Conservation (phyloP, 176 grass and related monocot genomes). For the Ensete glaucum region DNA sequence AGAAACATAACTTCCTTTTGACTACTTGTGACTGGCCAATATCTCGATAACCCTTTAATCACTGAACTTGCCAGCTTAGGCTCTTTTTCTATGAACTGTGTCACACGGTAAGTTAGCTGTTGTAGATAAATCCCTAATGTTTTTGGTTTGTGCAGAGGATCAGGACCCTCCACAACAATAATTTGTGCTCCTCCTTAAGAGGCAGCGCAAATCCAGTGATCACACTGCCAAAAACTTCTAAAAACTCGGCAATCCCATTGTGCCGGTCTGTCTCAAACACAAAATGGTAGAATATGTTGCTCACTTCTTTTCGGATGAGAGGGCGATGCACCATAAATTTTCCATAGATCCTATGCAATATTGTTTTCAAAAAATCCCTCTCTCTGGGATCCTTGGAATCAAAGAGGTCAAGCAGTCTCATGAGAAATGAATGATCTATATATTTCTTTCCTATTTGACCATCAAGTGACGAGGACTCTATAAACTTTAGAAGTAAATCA, state of each 20-base stretch:
- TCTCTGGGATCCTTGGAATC: slow-evolving; percentile 90
- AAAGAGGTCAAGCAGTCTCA: slow-evolving; percentile 71
- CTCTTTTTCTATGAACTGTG: slow-evolving; percentile 32
- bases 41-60: slow-evolving; percentile 44
- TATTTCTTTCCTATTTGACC: slow-evolving; percentile 75
- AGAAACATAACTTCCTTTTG: too few relatives aligned
- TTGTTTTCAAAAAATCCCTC: slow-evolving; percentile 71
- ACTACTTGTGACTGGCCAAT: too few relatives aligned
- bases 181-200: slow-evolving; percentile 88
- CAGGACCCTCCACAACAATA: slow-evolving; percentile 65
- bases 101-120: slow-evolving; percentile 80
- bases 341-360: slow-evolving; percentile 46
- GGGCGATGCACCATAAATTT: slow-evolving; percentile 54
- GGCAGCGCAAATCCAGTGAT: slow-evolving; percentile 7
- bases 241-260: too few relatives aligned
- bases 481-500: slow-evolving; percentile 28
- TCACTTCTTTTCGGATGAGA: slow-evolving; percentile 71
- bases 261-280: too few relatives aligned
- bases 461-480: slow-evolving; percentile 72
- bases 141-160: slow-evolving; percentile 76
- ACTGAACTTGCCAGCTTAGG: slow-evolving; percentile 54
- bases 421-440: slow-evolving; percentile 61
- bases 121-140: slow-evolving; percentile 79
- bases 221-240: too few relatives aligned
- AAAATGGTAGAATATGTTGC: slow-evolving; percentile 78